phyloP scores from a whole-genome alignment of 148 eudicot genomes.

The Heliamphora exappendiculata region DNA sequence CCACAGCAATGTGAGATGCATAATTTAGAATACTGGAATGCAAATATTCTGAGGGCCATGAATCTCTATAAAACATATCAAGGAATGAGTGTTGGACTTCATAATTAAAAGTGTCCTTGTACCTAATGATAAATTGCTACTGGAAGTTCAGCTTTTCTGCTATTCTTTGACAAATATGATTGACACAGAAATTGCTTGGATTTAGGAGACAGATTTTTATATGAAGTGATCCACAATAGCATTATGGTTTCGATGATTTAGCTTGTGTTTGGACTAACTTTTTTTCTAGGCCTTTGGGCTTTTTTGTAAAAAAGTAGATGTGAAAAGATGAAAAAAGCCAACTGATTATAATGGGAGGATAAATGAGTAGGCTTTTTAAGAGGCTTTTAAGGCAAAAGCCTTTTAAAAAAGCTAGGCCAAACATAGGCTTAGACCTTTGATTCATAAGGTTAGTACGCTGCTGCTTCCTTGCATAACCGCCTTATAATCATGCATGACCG shows the following conservation, averaged over 20 bases:
- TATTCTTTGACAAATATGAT: not conserved
- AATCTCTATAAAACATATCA: not conserved
- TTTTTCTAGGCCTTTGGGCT: no score
- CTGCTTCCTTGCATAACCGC: not conserved
- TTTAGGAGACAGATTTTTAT: constrained; percentile 6
- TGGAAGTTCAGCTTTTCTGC: not conserved
- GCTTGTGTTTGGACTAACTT: no score
- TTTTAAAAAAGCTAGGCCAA: no score
- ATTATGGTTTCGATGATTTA: not conserved
- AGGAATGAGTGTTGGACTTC: not conserved
- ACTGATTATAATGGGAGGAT: no score
- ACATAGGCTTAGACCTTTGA: no score
- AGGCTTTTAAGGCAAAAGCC: no score
- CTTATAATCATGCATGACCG: not conserved
- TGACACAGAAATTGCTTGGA: constrained; percentile 7
- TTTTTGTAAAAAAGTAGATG: no score
- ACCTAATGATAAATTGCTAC: not conserved
- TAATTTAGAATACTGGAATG: not conserved
- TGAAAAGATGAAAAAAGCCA: no score
- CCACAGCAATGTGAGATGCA: not conserved
- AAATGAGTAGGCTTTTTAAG: no score
- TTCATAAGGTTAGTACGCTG: not conserved
- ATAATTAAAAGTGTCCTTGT: not conserved
- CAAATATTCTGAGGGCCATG: not conserved
- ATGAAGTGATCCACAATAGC: not conserved